Percentiles rank a stretch among this genome's conserved stretches.
These are phyloP conservation scores for Trichomonas vaginalis DNA, from an alignment of 208 protist species.

Conservation along the genomic window DNA sequence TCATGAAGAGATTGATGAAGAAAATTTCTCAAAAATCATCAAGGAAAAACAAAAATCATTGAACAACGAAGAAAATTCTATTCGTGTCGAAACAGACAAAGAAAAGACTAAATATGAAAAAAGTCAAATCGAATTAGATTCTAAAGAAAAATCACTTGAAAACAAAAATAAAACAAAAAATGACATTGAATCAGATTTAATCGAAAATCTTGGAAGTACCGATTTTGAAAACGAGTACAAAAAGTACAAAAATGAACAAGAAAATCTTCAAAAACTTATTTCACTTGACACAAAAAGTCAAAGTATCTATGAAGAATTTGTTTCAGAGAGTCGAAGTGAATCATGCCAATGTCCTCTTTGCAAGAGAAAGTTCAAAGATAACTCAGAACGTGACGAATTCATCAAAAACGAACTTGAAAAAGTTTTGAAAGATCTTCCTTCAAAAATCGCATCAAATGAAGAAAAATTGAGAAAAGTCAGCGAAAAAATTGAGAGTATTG, in stretches of 20 bases:
- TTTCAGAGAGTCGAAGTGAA: not conserved
- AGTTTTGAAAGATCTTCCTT: not conserved
- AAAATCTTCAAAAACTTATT: not conserved
- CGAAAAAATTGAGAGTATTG: not conserved
- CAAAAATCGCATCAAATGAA: not conserved
- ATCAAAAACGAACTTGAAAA: not conserved
- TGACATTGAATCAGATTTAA: too few relatives aligned
- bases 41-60: not conserved
- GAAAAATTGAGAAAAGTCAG: not conserved
- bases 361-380: not conserved
- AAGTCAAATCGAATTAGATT: not conserved
- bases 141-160: not conserved
- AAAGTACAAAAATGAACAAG: not conserved
- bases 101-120: not conserved
- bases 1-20: not conserved
- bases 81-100: not conserved
- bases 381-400: not conserved
- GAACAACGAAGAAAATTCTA: not conserved
- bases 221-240: not conserved
- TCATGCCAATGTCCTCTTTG: not conserved
- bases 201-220: not conserved
- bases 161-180: too few relatives aligned
- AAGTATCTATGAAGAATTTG: not conserved
- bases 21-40: not conserved
- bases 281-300: not conserved